Percentiles rank a stretch among this genome's conserved stretches.
Conservation (phyloP, 2,329 filamentous ascomycete species). For the Pseudocercospora vitis region DNA sequence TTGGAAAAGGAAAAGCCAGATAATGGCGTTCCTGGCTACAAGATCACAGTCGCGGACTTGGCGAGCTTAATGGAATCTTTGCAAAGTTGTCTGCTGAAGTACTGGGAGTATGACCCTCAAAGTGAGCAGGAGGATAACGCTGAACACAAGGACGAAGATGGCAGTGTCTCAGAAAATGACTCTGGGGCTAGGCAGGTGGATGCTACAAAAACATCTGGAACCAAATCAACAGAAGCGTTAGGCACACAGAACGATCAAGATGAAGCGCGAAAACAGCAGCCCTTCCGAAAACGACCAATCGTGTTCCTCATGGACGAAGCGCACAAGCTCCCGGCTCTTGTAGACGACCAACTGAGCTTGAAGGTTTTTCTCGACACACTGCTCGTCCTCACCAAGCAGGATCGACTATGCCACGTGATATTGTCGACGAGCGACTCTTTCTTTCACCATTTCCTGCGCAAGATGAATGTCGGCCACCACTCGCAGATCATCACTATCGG, state of each 20-base stretch:
- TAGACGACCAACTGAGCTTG: constrained; percentile 20
- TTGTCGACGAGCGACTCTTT: constrained; percentile 25
- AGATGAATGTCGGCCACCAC: constrained; percentile 27
- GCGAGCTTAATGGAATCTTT: constrained; percentile 25
- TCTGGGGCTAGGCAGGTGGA: constrained; percentile 6
- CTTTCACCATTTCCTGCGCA: constrained; percentile 25
- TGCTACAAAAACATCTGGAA: constrained; percentile 8
- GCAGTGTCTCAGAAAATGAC: neutral
- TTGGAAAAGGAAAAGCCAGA: constrained; percentile 23
- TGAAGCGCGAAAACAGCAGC: constrained; percentile 4
- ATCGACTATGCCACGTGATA: constrained; percentile 24
- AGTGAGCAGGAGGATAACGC: neutral
- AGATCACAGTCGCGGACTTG: constrained; percentile 21
- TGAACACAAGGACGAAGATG: neutral
- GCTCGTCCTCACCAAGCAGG: constrained; percentile 25
- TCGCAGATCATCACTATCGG: constrained; percentile 24
- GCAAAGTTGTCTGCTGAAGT: constrained; percentile 25
- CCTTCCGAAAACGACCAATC: constrained; percentile 21
- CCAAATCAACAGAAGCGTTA: neutral
- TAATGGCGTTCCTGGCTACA: constrained; percentile 18
- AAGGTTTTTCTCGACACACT: constrained; percentile 26
- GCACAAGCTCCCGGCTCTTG: constrained; percentile 23
- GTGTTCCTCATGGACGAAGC: constrained; percentile 24
- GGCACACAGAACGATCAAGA: neutral
- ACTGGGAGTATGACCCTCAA: constrained; percentile 22